phyloP scores from a whole-genome alignment of 2,329 filamentous ascomycete genomes.

The Cytospora paraplurivora region DNA sequence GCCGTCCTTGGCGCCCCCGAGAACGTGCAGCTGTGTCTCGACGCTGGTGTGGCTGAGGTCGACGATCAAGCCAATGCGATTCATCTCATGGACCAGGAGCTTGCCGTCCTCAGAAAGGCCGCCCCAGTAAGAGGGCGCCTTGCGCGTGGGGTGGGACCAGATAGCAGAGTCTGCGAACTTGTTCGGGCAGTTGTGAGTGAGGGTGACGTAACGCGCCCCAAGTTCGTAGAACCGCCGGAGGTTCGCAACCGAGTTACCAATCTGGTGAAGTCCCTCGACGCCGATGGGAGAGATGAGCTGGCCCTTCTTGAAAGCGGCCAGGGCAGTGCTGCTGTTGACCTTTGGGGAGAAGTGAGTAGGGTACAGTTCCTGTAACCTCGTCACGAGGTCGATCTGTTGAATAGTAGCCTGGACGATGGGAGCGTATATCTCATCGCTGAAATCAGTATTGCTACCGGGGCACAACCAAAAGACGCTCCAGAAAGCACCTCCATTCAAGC shows the following conservation, averaged over 20 bases:
- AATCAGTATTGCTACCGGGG: conserved; percentile 71
- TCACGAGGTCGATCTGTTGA: conserved; percentile 74
- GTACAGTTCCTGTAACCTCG: conserved; percentile 63
- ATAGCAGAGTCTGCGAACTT: conserved; percentile 83
- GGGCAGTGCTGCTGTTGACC: conserved; percentile 61
- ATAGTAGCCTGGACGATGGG: conserved; percentile 64
- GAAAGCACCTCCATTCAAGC: conserved; percentile 81
- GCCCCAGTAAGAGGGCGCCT: conserved; percentile 58
- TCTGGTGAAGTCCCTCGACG: conserved; percentile 89
- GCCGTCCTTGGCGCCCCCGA: conserved; percentile 58
- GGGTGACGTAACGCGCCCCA: conserved; percentile 83
- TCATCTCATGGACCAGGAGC: conserved; percentile 82
- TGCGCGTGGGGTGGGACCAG: conserved; percentile 50
- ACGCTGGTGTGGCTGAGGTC: conserved; percentile 77
- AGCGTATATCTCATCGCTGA: conserved; percentile 47
- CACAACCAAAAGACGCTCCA: conserved; percentile 88
- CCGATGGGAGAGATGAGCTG: conserved; percentile 77
- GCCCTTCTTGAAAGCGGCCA: conserved; percentile 60
- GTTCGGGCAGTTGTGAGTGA: conserved; percentile 95
- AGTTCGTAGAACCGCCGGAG: conserved; percentile 75
- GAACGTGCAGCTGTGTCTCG: conserved; percentile 83
- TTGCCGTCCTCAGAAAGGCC: conserved; percentile 74
- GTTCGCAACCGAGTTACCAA: conserved; percentile 79
- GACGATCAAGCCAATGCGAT: conserved; percentile 90
- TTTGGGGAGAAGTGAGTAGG: conserved; percentile 70